phyloP scores from a whole-genome alignment of 768 basidiomycete genomes.

The Pulveroboletus sp. region DNA sequence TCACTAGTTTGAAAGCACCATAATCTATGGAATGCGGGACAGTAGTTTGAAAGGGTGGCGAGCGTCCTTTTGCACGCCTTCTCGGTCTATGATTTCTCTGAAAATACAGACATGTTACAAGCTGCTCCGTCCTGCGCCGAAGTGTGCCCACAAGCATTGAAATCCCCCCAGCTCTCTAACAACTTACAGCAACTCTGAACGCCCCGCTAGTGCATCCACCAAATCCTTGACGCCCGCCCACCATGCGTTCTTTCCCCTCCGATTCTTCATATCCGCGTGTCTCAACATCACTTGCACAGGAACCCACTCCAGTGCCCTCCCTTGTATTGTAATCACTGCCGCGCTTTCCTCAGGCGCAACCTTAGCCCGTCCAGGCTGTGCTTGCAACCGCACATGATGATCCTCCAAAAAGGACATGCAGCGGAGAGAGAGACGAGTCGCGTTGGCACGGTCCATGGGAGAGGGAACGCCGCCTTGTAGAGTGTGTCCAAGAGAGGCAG shows the following conservation, averaged over 20 bases:
- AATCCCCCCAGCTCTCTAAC: too few relatives aligned
- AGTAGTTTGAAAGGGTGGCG: too few relatives aligned
- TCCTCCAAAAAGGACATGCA: constrained; percentile 94
- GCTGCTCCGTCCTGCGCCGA: too few relatives aligned
- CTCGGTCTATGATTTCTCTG: too few relatives aligned
- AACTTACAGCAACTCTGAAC: constrained; percentile 45
- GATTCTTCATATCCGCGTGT: constrained; percentile 87
- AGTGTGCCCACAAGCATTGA: too few relatives aligned
- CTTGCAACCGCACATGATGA: constrained; percentile 56
- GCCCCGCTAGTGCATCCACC: constrained; percentile 68
- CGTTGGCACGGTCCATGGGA: constrained; percentile 88
- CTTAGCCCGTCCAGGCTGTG: constrained; percentile 48
- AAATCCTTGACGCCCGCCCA: constrained; percentile 69
- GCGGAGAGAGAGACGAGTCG: constrained; percentile 81
- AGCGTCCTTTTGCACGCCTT: too few relatives aligned
- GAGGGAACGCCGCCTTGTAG: constrained; percentile 95
- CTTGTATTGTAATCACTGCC: constrained; percentile 89
- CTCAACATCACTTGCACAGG: constrained; percentile 77
- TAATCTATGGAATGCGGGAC: too few relatives aligned
- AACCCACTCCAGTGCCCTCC: constrained; percentile 75
- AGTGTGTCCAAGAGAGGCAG: constrained; percentile 95
- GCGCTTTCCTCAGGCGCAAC: constrained; percentile 62
- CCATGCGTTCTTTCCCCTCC: constrained; percentile 75
- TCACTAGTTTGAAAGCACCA: too few relatives aligned
- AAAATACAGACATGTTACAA: too few relatives aligned